These are phyloP conservation scores for Agrocybe chaxingu DNA, from an alignment of 768 basidiomycete species.

Conservation along the genomic window DNA sequence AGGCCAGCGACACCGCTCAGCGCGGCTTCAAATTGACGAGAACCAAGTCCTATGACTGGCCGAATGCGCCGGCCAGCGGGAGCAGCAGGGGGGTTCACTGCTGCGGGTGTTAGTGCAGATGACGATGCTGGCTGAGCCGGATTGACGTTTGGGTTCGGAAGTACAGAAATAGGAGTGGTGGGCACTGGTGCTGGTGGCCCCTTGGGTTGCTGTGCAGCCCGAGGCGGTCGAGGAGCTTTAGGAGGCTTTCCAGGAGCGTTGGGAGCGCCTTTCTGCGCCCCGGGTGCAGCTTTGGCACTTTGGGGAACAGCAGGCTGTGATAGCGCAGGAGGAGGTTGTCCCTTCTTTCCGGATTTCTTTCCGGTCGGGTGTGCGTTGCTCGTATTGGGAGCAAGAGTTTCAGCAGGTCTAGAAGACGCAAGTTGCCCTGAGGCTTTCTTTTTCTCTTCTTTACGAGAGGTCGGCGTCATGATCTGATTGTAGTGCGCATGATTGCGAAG, in stretches of 20 bases:
- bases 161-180: constrained; percentile 7
- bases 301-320: constrained; percentile 6
- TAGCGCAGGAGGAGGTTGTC: constrained; percentile 4
- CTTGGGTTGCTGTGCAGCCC: constrained; percentile 10
- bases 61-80: constrained; percentile 40
- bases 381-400: constrained; percentile 14
- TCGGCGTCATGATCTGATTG: constrained; percentile 33
- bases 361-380: constrained; percentile 8
- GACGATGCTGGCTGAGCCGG: no score
- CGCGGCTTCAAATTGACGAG: constrained; percentile 72
- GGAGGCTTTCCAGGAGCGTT: constrained; percentile 13
- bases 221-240: constrained; percentile 12
- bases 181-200: constrained; percentile 6
- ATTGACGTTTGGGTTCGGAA: no score
- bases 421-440: constrained; percentile 19
- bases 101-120: constrained; percentile 10
- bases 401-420: constrained; percentile 13
- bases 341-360: constrained; percentile 28
- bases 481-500: constrained; percentile 72
- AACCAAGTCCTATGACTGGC: constrained; percentile 60
- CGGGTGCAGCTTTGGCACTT: constrained; percentile 3
- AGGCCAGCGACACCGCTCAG: constrained; percentile 60
- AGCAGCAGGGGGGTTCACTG: constrained; percentile 17
- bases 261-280: constrained; percentile 4
- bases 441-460: constrained; percentile 34